A percentile compares a stretch with the other conserved stretches of the same genome.
These are phyloP conservation scores for Betula pendula DNA, from an alignment of 306 rosid species.

Conservation along the genomic window DNA sequence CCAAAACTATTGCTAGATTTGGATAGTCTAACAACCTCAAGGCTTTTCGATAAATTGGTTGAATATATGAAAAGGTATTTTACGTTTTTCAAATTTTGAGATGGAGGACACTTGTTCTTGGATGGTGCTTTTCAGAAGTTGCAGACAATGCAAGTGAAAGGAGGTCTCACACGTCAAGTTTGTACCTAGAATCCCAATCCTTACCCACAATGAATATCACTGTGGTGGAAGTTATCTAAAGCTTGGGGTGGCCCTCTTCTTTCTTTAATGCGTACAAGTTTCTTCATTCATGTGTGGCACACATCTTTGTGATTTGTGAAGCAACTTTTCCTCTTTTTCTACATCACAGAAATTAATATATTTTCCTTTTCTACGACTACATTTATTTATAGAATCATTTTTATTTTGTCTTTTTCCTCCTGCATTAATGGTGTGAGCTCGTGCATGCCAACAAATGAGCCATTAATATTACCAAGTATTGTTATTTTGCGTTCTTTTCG, in stretches of 20 bases:
- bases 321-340: background rate
- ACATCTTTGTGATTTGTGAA: background rate
- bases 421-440: background rate
- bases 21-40: background rate
- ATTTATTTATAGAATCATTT: background rate
- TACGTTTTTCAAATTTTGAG: background rate
- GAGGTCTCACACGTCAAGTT: conserved; percentile 22
- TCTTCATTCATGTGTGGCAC: background rate
- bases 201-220: conserved; percentile 10
- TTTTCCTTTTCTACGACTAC: background rate
- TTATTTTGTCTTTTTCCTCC: background rate
- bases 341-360: background rate
- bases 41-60: background rate
- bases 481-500: too few species aligned
- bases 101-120: background rate
- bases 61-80: conserved; percentile 18
- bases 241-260: background rate
- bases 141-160: conserved; percentile 22
- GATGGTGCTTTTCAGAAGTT: conserved; percentile 15
- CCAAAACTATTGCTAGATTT: background rate
- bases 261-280: background rate
- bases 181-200: background rate
- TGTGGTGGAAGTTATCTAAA: conserved; percentile 18
- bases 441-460: background rate
- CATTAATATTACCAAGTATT: too few species aligned